Percentiles rank a stretch among this genome's conserved stretches.
phyloP scores from a whole-genome alignment of 495 filamentous ascomycete genomes.

The Penicillium herquei region DNA sequence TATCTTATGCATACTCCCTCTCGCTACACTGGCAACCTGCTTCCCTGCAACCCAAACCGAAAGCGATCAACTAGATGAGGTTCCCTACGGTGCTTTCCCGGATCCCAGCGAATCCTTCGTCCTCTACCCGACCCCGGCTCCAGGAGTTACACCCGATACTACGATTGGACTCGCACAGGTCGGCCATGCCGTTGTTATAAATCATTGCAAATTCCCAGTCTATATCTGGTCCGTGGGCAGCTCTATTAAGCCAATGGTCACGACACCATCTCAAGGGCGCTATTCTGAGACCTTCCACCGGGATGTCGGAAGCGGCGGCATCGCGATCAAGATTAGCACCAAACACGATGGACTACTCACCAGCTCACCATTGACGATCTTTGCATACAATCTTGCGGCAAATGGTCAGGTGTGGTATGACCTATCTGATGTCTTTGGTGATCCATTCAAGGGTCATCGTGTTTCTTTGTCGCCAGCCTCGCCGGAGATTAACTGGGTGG shows the following conservation, averaged over 20 bases:
- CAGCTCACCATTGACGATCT: constrained; percentile 50
- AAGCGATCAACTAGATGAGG: background rate
- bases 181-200: constrained; percentile 49
- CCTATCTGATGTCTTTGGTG: constrained; percentile 55
- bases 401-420: constrained; percentile 53
- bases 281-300: constrained; percentile 44
- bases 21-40: background rate
- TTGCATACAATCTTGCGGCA: constrained; percentile 52
- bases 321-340: constrained; percentile 55
- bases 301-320: constrained; percentile 50
- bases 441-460: constrained; percentile 49
- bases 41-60: background rate
- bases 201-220: constrained; percentile 46
- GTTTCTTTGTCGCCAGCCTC: constrained; percentile 39
- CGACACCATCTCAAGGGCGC: constrained; percentile 16
- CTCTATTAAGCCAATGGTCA: constrained; percentile 27
- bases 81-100: background rate
- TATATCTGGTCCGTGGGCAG: constrained; percentile 57
- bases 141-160: background rate
- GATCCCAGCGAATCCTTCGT: background rate
- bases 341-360: constrained; percentile 46
- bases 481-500: constrained; percentile 45
- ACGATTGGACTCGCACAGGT: constrained; percentile 7
- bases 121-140: background rate
- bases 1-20: background rate